phyloP scores from a whole-genome alignment of 2,329 filamentous ascomycete genomes.

The Aureobasidium sp. region DNA sequence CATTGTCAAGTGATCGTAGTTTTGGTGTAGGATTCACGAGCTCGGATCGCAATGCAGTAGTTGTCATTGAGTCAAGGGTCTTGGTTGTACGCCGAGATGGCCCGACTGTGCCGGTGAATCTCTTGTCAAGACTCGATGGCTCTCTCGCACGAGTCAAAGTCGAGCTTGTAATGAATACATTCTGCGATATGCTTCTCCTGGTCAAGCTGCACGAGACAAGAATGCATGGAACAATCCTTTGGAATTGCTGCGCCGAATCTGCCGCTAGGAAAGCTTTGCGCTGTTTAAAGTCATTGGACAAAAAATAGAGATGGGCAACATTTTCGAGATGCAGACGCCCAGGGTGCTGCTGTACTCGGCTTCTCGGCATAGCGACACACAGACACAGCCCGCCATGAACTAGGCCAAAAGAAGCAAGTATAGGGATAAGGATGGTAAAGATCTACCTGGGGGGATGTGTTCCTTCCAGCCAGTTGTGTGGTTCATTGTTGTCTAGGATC shows the following conservation, averaged over 20 bases:
- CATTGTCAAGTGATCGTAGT: background rate
- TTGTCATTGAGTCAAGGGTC: background rate
- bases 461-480: slow-evolving; percentile 1
- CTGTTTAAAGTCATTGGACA: background rate
- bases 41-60: slow-evolving; percentile 1
- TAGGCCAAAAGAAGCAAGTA: background rate
- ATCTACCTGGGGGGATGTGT: background rate
- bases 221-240: background rate
- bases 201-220: background rate
- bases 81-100: slow-evolving; percentile 6
- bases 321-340: background rate
- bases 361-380: background rate
- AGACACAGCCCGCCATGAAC: background rate
- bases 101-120: background rate
- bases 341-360: background rate
- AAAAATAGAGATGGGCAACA: background rate
- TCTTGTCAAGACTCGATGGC: background rate
- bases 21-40: background rate
- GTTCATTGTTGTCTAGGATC: slow-evolving; percentile 1
- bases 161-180: background rate
- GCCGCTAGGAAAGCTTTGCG: background rate
- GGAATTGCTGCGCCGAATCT: background rate
- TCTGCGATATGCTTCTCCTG: background rate
- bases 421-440: background rate
- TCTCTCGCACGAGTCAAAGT: background rate